phyloP scores from a whole-genome alignment of 768 basidiomycete genomes.

The Trametes cubensis region DNA sequence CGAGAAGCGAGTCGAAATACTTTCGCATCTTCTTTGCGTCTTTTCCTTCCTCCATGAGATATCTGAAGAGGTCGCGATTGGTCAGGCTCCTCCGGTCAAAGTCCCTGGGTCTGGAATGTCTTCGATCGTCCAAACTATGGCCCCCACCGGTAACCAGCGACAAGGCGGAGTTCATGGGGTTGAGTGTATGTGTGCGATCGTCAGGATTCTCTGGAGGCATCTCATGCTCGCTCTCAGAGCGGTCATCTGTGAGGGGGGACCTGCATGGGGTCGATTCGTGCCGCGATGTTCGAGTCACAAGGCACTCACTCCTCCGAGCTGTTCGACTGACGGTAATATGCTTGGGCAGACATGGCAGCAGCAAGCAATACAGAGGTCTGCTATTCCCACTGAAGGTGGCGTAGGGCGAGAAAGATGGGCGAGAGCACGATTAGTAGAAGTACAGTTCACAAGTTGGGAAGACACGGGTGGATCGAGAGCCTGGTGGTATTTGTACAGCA shows the following conservation, averaged over 20 bases:
- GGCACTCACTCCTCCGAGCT: constrained; percentile 23
- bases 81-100: constrained; percentile 26
- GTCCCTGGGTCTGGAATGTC: constrained; percentile 20
- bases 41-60: constrained; percentile 28
- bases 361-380: background rate
- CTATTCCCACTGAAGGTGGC: background rate
- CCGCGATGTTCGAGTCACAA: background rate
- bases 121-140: constrained; percentile 18
- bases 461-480: background rate
- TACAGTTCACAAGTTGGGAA: constrained; percentile 8
- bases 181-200: constrained; percentile 6
- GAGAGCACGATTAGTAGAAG: constrained; percentile 2
- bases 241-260: constrained; percentile 21
- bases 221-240: constrained; percentile 21
- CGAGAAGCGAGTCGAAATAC: constrained; percentile 33
- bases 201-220: background rate
- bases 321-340: constrained; percentile 14
- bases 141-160: constrained; percentile 16
- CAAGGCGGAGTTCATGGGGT: constrained; percentile 20
- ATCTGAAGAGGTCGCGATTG: constrained; percentile 29
- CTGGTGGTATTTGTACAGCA: constrained; percentile 3
- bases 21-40: constrained; percentile 33
- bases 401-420: background rate
- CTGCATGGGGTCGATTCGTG: background rate
- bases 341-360: constrained; percentile 11